Evolutionary conservation across 306 rosid species (phyloP), one percentile per base, ranked within the genome.

Genomic region (Echinosophora koreensis): DNA sequence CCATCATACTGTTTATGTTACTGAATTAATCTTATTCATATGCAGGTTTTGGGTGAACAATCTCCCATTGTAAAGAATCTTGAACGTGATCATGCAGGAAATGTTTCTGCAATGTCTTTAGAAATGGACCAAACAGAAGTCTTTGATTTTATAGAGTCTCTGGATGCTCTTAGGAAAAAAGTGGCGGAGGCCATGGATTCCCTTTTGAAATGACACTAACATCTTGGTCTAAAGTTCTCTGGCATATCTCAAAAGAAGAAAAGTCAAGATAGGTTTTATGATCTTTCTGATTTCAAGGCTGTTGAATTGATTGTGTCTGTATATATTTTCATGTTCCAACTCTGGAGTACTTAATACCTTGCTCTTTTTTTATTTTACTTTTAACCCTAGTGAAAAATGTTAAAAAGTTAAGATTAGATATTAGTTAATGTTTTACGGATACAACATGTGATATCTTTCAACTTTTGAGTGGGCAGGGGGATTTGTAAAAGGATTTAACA

Each of bases 1-100:
- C 32, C 28, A 59, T 58, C 14, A 28, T 10, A 38, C 27, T 60
- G 15, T 14, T 52, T 72, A n/a, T 73, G 61, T 74, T 80, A 64
- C 5, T 79, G 50, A 69, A 13, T 77, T 74, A 18, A n/a, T 74
- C 51, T 12, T 70, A 15, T 74, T 69, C n/a, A n/a, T 61, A 12
- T 83, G 15, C 84, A 86, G 90, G 80, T 86, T 34, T 81, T 86
- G 70, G 87, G 86, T 54, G 78, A 81, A 74, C 32, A 74, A 8
- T 83, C 84, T 2, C 69, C 84, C 13, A 3, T 78, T 44, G 75
- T 81, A 14, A 76, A 86, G 71, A 73, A 46, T 57, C 82, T 81
- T 16, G 82, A 85, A 79, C 13, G 4, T 12, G 63, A 74, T 74
- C 84, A 86, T 70, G 86, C 75, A 1, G 90, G 87, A 70, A 68